These are phyloP conservation scores for Cercospora janseana DNA, from an alignment of 2,329 filamentous ascomycete species.

Conservation along the genomic window DNA sequence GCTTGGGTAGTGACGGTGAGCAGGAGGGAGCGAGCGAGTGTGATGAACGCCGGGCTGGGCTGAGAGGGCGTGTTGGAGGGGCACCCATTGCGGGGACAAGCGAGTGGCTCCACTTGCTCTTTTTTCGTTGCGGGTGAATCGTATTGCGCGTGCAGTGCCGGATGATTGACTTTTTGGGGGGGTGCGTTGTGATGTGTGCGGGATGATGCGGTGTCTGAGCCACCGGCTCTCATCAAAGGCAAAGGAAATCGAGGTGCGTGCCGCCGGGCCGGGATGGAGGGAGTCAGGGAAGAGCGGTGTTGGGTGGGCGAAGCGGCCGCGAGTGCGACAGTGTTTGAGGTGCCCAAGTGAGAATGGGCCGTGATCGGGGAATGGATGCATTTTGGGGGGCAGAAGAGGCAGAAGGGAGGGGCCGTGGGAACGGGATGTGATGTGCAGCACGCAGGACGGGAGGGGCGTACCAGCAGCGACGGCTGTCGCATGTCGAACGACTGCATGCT, in stretches of 20 bases:
- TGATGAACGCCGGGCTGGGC: slow-evolving; percentile 5
- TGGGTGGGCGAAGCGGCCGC: too few relatives aligned
- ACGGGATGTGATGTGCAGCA: neutral
- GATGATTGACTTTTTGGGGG: slow-evolving; percentile 25
- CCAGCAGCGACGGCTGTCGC: slow-evolving; percentile 19
- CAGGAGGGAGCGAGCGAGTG: slow-evolving; percentile 9
- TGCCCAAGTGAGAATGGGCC: too few relatives aligned
- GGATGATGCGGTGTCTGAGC: slow-evolving; percentile 18
- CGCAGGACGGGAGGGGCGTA: slow-evolving; percentile 9
- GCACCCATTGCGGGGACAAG: slow-evolving; percentile 15
- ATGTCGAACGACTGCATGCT: slow-evolving; percentile 21
- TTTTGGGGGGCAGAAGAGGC: too few relatives aligned
- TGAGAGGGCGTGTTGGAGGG: slow-evolving; percentile 17
- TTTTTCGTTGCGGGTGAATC: slow-evolving; percentile 12
- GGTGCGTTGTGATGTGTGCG: too few relatives aligned
- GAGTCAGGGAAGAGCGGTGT: slow-evolving; percentile 14
- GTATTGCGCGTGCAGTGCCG: slow-evolving; percentile 9
- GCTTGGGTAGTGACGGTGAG: slow-evolving; percentile 13
- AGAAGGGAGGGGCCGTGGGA: neutral
- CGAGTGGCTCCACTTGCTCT: slow-evolving; percentile 14
- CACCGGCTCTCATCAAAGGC: slow-evolving; percentile 24
- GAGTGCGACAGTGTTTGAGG: too few relatives aligned
- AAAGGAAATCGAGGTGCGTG: slow-evolving; percentile 19
- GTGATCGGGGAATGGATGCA: too few relatives aligned
- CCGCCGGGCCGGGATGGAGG: slow-evolving; percentile 8